Evolutionary conservation across 75 land plant species (phyloP).

Genomic region (Ceratopteris richardii): DNA sequence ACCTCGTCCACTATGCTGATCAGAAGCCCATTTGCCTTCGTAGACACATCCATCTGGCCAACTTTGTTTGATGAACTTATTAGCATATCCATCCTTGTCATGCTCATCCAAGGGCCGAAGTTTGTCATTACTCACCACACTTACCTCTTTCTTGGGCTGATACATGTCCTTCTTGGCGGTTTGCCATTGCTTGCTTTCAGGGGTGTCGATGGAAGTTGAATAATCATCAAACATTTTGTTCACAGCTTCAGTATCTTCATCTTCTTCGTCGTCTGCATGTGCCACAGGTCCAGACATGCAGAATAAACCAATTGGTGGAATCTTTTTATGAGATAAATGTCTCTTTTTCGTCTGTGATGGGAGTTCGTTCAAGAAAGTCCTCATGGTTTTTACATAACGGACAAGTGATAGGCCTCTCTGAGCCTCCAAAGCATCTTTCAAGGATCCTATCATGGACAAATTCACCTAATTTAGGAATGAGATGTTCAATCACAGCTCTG

Average conservation of each 20-base stretch:
- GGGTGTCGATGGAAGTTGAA: slow-evolving; percentile 15
- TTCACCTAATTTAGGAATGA: no score
- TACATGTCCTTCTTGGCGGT: no score
- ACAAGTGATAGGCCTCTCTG: background rate
- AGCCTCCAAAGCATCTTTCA: slow-evolving; percentile 1
- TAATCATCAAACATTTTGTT: background rate
- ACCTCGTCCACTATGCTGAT: slow-evolving; percentile 79
- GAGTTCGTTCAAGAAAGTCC: background rate
- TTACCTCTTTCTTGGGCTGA: no score
- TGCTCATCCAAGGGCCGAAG: no score
- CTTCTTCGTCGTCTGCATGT: slow-evolving; percentile 32
- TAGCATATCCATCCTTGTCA: slow-evolving; percentile 28
- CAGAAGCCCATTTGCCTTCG: slow-evolving; percentile 84
- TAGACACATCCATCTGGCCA: slow-evolving; percentile 87
- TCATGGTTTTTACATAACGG: background rate
- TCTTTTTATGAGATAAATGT: background rate
- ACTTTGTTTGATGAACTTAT: slow-evolving; percentile 69
- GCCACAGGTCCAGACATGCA: slow-evolving; percentile 84
- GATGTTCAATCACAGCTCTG: no score
- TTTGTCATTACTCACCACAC: no score
- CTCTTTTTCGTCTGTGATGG: background rate
- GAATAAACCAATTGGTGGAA: slow-evolving; percentile 25
- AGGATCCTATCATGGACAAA: background rate
- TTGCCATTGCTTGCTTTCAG: no score
- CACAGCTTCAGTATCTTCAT: slow-evolving; percentile 18